A percentile compares a stretch with the other conserved stretches of the same genome.
Evolutionary conservation across 179 eudicot genomes (phyloP).

Genomic region (Gypsophila paniculata): DNA sequence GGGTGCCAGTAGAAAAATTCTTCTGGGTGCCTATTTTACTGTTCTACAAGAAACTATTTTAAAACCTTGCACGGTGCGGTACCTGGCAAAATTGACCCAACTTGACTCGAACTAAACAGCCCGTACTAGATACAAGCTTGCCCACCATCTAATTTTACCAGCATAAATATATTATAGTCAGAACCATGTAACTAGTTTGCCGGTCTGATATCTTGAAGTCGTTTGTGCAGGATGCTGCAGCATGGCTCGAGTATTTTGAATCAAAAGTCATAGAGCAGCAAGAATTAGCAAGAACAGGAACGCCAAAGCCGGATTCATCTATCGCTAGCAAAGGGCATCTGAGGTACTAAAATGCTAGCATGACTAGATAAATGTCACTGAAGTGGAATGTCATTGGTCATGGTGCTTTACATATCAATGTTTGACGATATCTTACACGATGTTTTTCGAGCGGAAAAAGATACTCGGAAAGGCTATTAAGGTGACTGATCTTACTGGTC

Average conservation of each 20-base stretch:
- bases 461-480: neutral
- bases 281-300: slow-evolving; percentile 89
- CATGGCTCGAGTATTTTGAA: slow-evolving; percentile 98
- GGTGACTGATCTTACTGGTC: slow-evolving; percentile 19
- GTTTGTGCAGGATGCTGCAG: slow-evolving; percentile 85
- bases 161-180: neutral
- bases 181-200: neutral
- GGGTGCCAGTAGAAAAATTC: too few relatives aligned
- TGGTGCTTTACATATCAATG: neutral
- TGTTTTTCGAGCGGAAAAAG: slow-evolving; percentile 4
- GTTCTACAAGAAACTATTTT: too few relatives aligned
- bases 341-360: slow-evolving; percentile 64
- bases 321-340: slow-evolving; percentile 99
- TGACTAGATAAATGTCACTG: slow-evolving; percentile 17
- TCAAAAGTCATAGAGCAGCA: slow-evolving; percentile 97
- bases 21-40: too few relatives aligned
- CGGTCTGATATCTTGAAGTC: slow-evolving; percentile 16
- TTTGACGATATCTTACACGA: neutral
- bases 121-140: too few relatives aligned
- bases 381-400: neutral
- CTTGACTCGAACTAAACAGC: too few relatives aligned
- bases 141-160: neutral
- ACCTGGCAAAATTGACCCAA: too few relatives aligned
- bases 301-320: slow-evolving; percentile 94
- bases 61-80: too few relatives aligned